Conservation (phyloP, 2,329 filamentous ascomycete genomes). For the Pseudonectria buxi region DNA sequence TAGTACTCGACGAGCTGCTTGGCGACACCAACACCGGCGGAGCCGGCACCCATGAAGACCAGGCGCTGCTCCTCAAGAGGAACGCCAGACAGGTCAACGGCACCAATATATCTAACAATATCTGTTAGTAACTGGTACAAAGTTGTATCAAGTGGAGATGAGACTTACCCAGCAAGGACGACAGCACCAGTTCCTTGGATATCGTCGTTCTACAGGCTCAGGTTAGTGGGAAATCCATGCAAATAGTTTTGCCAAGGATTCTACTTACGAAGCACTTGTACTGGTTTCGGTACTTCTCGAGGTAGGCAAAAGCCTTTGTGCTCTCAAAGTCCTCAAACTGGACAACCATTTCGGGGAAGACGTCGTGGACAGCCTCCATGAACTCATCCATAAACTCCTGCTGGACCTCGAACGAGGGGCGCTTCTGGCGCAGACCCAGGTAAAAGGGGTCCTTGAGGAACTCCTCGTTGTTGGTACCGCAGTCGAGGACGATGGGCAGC, state of each 20-base stretch:
- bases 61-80: conserved; percentile 85
- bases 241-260: neutral
- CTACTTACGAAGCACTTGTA: conserved; percentile 73
- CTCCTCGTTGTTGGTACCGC: conserved; percentile 58
- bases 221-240: conserved; percentile 9
- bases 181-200: conserved; percentile 97
- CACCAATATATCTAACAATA: conserved; percentile 51
- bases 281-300: conserved; percentile 78
- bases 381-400: conserved; percentile 94
- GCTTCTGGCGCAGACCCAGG: conserved; percentile 79
- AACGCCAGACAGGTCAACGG: conserved; percentile 77
- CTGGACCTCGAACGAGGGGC: conserved; percentile 70
- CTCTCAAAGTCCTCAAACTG: conserved; percentile 99
- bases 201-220: conserved; percentile 63
- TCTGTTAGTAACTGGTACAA: conserved; percentile 47
- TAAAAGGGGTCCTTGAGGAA: conserved; percentile 71
- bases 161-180: conserved; percentile 68
- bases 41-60: conserved; percentile 93
- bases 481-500: conserved; percentile 62
- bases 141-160: conserved; percentile 3
- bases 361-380: conserved; percentile 82
- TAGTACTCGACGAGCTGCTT: conserved; percentile 98
- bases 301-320: conserved; percentile 80
- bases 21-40: conserved; percentile 91
- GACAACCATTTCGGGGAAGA: conserved; percentile 61